Evolutionary conservation across 495 filamentous ascomycete species (phyloP).

Genomic region (Talaromyces stipitatus): DNA sequence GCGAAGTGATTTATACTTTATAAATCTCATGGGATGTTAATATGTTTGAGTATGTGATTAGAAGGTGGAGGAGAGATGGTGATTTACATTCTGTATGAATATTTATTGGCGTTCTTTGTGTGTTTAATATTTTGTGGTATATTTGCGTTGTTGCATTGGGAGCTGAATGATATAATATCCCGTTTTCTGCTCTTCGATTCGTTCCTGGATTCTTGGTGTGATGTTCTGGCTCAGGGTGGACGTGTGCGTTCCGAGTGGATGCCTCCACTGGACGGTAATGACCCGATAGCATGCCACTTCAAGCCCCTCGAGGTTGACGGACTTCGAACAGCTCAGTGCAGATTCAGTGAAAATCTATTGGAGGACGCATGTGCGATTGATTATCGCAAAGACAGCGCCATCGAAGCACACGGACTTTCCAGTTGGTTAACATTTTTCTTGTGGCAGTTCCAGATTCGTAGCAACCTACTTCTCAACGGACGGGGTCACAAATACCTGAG

Average conservation of each 20-base stretch:
- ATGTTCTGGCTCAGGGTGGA: neutral
- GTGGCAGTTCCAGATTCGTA: neutral
- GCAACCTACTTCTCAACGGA: neutral
- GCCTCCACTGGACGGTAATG: too few relatives aligned
- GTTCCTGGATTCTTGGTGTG: neutral
- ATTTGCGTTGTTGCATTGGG: neutral
- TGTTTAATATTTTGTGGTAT: neutral
- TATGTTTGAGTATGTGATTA: neutral
- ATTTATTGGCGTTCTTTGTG: neutral
- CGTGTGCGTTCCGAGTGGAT: too few relatives aligned
- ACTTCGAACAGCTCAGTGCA: too few relatives aligned
- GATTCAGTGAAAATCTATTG: too few relatives aligned
- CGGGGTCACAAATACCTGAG: neutral
- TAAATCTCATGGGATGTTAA: neutral
- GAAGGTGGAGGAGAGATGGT: neutral
- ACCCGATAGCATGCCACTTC: too few relatives aligned
- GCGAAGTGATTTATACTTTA: constrained; percentile 19
- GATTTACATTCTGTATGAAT: neutral
- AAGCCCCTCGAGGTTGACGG: too few relatives aligned
- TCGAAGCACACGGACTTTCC: neutral
- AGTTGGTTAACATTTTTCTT: neutral
- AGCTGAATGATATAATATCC: neutral
- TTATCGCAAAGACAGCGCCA: neutral
- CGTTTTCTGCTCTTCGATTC: neutral
- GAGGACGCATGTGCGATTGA: too few relatives aligned